Evolutionary conservation across 2,329 filamentous ascomycete species (phyloP).

Genomic region (Dactylellina leptospora): DNA sequence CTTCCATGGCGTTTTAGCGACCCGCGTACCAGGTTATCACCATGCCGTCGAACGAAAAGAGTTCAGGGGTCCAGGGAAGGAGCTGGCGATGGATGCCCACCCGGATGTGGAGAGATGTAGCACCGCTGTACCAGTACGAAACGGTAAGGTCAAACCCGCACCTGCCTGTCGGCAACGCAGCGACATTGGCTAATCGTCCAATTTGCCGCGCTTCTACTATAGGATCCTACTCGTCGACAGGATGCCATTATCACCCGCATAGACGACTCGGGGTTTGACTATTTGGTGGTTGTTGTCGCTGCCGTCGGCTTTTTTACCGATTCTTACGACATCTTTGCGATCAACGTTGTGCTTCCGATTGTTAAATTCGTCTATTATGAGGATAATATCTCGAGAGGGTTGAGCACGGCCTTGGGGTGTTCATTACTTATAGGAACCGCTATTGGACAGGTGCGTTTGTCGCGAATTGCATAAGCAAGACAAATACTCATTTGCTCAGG

Average conservation of each 20-base stretch:
- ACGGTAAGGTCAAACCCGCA: constrained; percentile 7
- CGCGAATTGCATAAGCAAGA: no score
- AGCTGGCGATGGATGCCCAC: constrained; percentile 17
- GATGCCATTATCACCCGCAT: constrained; percentile 17
- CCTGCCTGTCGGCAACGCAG: constrained; percentile 1
- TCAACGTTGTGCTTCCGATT: constrained; percentile 65
- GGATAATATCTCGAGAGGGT: constrained; percentile 55
- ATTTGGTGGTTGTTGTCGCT: constrained; percentile 62
- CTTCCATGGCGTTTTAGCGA: background rate
- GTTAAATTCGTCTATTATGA: constrained; percentile 64
- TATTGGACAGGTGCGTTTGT: constrained; percentile 64
- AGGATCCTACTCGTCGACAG: constrained; percentile 10
- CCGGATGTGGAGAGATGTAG: constrained; percentile 18
- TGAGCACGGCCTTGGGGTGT: constrained; percentile 60
- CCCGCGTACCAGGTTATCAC: background rate
- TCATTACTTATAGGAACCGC: constrained; percentile 61
- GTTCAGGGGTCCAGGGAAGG: background rate
- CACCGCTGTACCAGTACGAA: constrained; percentile 20
- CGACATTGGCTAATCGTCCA: background rate
- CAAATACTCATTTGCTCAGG: no score
- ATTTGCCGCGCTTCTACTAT: background rate
- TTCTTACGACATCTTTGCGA: constrained; percentile 62
- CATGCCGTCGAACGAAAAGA: constrained; percentile 14
- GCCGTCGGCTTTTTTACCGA: constrained; percentile 66
- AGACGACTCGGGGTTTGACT: constrained; percentile 37